Evolutionary conservation across 2,329 filamentous ascomycete species (phyloP).

Genomic region (Cadophora gregata): DNA sequence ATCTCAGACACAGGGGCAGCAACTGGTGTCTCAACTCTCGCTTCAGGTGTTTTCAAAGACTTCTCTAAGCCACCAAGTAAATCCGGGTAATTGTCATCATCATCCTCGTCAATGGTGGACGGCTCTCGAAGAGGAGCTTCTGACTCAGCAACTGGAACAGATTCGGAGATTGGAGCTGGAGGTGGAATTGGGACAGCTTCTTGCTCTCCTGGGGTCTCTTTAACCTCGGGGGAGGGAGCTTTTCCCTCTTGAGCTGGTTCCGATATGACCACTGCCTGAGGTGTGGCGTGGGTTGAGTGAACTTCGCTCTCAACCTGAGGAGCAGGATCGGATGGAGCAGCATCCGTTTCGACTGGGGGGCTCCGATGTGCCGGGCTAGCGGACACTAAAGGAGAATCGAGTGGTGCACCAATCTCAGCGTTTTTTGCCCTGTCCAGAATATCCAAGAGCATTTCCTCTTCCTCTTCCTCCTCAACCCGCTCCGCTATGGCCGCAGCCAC

Average conservation of each 20-base stretch:
- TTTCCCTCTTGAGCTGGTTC: constrained; percentile 3
- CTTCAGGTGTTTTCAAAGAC: constrained; percentile 29
- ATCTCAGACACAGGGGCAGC: constrained; percentile 4
- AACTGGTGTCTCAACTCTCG: constrained; percentile 7
- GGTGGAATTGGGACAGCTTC: not conserved
- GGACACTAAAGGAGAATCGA: not conserved
- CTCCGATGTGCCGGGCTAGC: not conserved
- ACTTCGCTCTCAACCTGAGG: not conserved
- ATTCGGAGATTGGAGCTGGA: too few relatives aligned
- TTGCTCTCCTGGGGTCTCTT: not conserved
- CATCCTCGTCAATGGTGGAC: constrained; percentile 23
- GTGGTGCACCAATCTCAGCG: constrained; percentile 22
- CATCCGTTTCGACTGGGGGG: constrained; percentile 1
- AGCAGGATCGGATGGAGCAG: not conserved
- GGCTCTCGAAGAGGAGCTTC: not conserved
- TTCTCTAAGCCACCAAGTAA: constrained; percentile 40
- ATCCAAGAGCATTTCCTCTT: constrained; percentile 41
- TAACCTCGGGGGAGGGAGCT: not conserved
- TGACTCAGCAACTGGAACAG: not conserved
- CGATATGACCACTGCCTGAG: not conserved
- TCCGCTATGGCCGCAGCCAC: constrained; percentile 23
- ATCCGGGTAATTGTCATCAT: constrained; percentile 39
- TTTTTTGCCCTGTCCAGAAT: constrained; percentile 33
- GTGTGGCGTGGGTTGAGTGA: not conserved
- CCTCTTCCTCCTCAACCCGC: constrained; percentile 36